These are phyloP conservation scores for Candida gorgasii DNA, from an alignment of 805 yeast genomes.

Conservation along the genomic window DNA sequence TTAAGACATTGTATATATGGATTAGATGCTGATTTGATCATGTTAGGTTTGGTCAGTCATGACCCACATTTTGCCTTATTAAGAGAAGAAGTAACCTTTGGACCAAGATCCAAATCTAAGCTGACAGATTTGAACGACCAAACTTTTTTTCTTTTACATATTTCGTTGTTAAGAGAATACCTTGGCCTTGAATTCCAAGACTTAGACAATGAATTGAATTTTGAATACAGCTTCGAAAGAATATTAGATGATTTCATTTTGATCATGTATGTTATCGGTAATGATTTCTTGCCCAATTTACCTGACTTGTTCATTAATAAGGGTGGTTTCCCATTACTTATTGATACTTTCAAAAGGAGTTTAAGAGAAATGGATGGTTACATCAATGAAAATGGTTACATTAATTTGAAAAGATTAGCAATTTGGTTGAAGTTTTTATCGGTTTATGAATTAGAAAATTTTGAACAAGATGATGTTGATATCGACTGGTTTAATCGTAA, in stretches of 20 bases:
- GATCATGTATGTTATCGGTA: conserved; percentile 92
- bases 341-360: conserved; percentile 84
- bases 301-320: conserved; percentile 92
- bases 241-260: conserved; percentile 89
- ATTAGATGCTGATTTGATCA: conserved; percentile 92
- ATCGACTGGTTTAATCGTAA: conserved; percentile 90
- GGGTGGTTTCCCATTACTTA: conserved; percentile 93
- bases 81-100: conserved; percentile 95
- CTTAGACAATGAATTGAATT: conserved; percentile 60
- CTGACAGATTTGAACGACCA: conserved; percentile 66
- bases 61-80: conserved; percentile 94
- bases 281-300: conserved; percentile 94
- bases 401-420: conserved; percentile 70
- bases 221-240: conserved; percentile 82
- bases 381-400: conserved; percentile 77
- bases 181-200: conserved; percentile 81
- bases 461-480: conserved; percentile 81
- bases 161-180: conserved; percentile 88
- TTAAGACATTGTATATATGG: conserved; percentile 94
- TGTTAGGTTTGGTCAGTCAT: conserved; percentile 88
- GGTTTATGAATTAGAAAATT: conserved; percentile 79
- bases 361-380: conserved; percentile 78
- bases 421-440: conserved; percentile 76
- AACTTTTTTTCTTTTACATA: conserved; percentile 78
- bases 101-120: conserved; percentile 45